A percentile compares a stretch with the other conserved stretches of the same genome.
These are phyloP conservation scores for Trichoderma breve DNA, from an alignment of 2,329 filamentous ascomycete species.

Conservation along the genomic window DNA sequence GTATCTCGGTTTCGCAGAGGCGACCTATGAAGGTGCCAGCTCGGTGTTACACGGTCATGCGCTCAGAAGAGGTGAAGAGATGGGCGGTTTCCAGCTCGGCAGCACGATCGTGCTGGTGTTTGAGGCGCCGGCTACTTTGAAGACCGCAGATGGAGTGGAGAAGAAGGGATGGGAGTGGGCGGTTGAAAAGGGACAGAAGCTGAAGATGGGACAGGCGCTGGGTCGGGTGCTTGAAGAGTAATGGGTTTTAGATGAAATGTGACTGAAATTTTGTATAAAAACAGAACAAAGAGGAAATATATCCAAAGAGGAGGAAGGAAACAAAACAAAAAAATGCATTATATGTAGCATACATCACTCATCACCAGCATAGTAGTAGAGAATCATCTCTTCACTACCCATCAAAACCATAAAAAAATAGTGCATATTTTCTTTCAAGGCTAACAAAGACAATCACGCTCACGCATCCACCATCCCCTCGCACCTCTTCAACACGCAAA, in stretches of 20 bases:
- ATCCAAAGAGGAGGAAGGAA: conserved; percentile 15
- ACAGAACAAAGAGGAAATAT: conserved; percentile 24
- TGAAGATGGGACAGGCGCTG: conserved; percentile 85
- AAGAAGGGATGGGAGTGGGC: conserved; percentile 79
- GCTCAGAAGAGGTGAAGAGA: conserved; percentile 84
- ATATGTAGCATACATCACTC: not conserved
- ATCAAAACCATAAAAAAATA: not conserved
- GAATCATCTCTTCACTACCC: not conserved
- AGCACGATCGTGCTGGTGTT: conserved; percentile 96
- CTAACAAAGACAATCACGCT: not conserved
- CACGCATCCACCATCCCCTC: not conserved
- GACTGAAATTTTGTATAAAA: not conserved
- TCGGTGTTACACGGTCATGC: conserved; percentile 78
- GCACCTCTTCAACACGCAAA: conserved; percentile 50
- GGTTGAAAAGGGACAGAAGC: conserved; percentile 80
- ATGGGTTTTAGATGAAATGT: not conserved
- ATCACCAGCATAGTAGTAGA: not conserved
- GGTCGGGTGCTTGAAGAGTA: conserved; percentile 57
- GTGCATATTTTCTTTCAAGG: not conserved
- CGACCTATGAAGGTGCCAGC: conserved; percentile 79
- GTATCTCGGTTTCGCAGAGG: conserved; percentile 90
- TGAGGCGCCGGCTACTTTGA: conserved; percentile 73
- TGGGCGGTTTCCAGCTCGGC: conserved; percentile 95
- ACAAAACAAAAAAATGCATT: not conserved
- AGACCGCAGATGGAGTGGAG: conserved; percentile 49